Evolutionary conservation across 2,329 filamentous ascomycete genomes (phyloP).

Genomic region (Orbilia oligospora): DNA sequence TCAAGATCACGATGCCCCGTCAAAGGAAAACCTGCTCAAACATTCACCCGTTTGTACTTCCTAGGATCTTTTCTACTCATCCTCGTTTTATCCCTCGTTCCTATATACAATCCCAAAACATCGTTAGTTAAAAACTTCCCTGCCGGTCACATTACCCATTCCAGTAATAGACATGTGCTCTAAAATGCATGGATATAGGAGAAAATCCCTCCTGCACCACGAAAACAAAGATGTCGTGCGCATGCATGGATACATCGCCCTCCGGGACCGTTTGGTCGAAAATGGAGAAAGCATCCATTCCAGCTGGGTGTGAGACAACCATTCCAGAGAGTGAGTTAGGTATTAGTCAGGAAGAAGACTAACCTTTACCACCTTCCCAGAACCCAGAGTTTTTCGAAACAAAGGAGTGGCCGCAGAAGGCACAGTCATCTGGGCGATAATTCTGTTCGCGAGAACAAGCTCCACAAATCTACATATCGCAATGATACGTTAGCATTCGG

Average conservation of each 20-base stretch:
- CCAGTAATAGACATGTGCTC: conserved; percentile 45
- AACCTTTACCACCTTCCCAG: conserved; percentile 83
- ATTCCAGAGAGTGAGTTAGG: conserved; percentile 8
- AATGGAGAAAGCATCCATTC: conserved; percentile 25
- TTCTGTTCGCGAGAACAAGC: conserved; percentile 85
- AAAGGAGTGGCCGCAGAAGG: conserved; percentile 79
- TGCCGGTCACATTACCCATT: conserved; percentile 56
- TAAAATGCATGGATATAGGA: conserved; percentile 48
- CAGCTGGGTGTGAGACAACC: too few species aligned
- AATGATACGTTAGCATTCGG: conserved; percentile 41
- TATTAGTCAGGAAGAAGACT: conserved; percentile 25
- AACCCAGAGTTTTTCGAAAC: conserved; percentile 80
- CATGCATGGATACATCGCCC: conserved; percentile 7
- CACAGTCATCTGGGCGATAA: conserved; percentile 82
- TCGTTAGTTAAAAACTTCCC: conserved; percentile 60
- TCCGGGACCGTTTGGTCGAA: conserved; percentile 29
- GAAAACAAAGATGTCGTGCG: conserved; percentile 55
- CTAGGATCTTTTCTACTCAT: conserved; percentile 84
- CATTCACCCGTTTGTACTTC: conserved; percentile 77
- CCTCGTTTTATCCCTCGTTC: conserved; percentile 78
- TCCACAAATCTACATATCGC: conserved; percentile 68
- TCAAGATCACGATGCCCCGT: conserved; percentile 16
- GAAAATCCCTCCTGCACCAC: conserved; percentile 59
- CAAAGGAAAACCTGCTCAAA: conserved; percentile 27
- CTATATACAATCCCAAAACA: conserved; percentile 65